A percentile compares a stretch with the other conserved stretches of the same genome.
Evolutionary conservation across 202 grass and related monocot genomes (phyloP).

Genomic region (Alloteropsis angusta): DNA sequence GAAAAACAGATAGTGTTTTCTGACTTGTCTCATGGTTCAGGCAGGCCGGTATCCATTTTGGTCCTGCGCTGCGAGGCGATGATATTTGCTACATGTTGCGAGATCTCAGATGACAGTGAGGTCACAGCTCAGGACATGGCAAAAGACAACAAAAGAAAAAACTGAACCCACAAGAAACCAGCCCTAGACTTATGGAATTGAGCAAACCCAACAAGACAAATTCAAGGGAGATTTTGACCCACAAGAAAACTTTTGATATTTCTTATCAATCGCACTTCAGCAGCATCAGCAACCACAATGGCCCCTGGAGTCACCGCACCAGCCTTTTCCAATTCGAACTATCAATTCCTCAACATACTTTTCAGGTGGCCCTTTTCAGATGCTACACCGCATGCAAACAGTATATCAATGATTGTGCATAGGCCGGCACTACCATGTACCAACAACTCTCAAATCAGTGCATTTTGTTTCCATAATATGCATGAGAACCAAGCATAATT

Average conservation of each 20-base stretch:
- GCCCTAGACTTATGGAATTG: conserved; percentile 26
- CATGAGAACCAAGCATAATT: background rate
- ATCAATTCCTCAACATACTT: conserved; percentile 29
- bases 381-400: background rate
- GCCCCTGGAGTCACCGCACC: background rate
- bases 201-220: background rate
- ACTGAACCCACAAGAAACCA: conserved; percentile 22
- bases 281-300: background rate
- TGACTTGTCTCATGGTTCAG: background rate
- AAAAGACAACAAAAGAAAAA: background rate
- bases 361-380: conserved; percentile 23
- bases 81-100: background rate
- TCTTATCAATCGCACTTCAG: conserved; percentile 9
- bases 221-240: background rate
- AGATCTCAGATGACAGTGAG: background rate
- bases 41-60: background rate
- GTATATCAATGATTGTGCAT: background rate
- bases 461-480: background rate
- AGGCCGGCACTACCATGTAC: background rate
- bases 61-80: background rate
- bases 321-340: conserved; percentile 16
- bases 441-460: background rate
- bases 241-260: conserved; percentile 5
- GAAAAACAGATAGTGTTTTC: background rate
- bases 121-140: background rate